Percentiles rank a stretch among this genome's conserved stretches.
These are phyloP conservation scores for Nitzschia palea DNA, from an alignment of 108 stramenopile species.

Conservation along the genomic window DNA sequence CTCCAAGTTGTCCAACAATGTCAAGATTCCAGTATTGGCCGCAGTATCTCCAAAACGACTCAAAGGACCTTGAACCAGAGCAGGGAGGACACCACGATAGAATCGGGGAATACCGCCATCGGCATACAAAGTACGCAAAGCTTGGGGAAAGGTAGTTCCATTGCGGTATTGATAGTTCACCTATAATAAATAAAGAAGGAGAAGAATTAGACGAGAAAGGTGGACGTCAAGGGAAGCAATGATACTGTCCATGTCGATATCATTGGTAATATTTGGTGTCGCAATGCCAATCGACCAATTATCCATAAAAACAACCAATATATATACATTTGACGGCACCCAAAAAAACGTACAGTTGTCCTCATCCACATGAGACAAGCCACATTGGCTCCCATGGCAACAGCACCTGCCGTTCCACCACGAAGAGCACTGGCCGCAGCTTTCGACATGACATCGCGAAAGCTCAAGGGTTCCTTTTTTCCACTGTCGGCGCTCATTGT, in stretches of 20 bases:
- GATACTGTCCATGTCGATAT: too few relatives aligned
- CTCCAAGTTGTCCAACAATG: constrained; percentile 81
- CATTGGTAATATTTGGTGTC: too few relatives aligned
- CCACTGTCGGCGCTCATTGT: too few relatives aligned
- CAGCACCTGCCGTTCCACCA: constrained; percentile 83
- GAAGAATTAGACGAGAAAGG: constrained; percentile 1
- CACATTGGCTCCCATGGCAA: constrained; percentile 89
- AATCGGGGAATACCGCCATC: constrained; percentile 97
- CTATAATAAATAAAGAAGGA: constrained; percentile 25
- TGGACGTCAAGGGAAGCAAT: not conserved
- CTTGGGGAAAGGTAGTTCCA: constrained; percentile 88
- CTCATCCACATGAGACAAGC: constrained; percentile 87
- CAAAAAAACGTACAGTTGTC: constrained; percentile 74
- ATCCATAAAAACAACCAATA: too few relatives aligned
- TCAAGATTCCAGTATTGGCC: constrained; percentile 94
- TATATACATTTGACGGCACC: too few relatives aligned
- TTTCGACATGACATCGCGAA: constrained; percentile 70
- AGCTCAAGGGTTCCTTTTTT: constrained; percentile 30
- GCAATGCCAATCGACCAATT: too few relatives aligned
- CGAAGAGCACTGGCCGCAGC: constrained; percentile 67
- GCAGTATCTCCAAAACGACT: constrained; percentile 98
- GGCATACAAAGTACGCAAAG: constrained; percentile 88
- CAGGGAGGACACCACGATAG: constrained; percentile 93
- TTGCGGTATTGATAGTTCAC: constrained; percentile 99
- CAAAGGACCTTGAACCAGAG: constrained; percentile 91